Base-by-base conservation (phyloP, 805 yeast species). In the Candida insectalens region DNA sequence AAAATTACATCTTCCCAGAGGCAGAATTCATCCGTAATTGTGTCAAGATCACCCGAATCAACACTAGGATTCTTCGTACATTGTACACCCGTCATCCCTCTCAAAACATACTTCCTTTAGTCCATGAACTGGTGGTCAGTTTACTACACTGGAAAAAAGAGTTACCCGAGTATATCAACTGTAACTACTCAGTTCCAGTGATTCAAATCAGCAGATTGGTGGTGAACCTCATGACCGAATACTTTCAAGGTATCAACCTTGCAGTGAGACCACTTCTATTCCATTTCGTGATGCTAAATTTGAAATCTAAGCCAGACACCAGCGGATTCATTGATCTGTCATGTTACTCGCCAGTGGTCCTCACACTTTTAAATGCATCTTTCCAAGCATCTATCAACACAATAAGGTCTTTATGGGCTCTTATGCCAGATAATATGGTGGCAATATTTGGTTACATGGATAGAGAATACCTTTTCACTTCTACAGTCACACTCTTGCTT, bases 371-470 rank as follows among this genome's bases (percentile, higher is more conserved):
- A 41, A 82, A 81, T 52, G 78, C 87, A 3, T 78, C 88, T 0
- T 75, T 82, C 51, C 89, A 81, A 49, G 89, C 87, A 0, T 79
- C 88, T 0, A 78, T 82, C 30, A 80, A 81, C 49, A 76, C 87
- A 0, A 72, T 82, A 26, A 63, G 83, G 41, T 73, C 81, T 1
- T 59, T 82, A 3, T 81, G 89, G 89, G 76, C 80, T 0, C 59
- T 82, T 30, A 62, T 77, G 50, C 83, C 82, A 0, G 82, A 77
- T 36, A 80, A 79, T 43, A 78, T 79, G 85, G 77, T 82, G n/a
- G 89, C 94, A 1, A 55, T 81, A 29, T 82, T 82, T 57, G 92
- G 94, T 2, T 82, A 83, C 63, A 81, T 82, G 89, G 94, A 82
- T 50, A 64, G 94, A 45, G 94, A 82, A 47, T 82, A 82, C 49